Percentiles rank a stretch among this genome's conserved stretches.
phyloP scores from a whole-genome alignment of 495 filamentous ascomycete species.

The Tricharina praecox region DNA sequence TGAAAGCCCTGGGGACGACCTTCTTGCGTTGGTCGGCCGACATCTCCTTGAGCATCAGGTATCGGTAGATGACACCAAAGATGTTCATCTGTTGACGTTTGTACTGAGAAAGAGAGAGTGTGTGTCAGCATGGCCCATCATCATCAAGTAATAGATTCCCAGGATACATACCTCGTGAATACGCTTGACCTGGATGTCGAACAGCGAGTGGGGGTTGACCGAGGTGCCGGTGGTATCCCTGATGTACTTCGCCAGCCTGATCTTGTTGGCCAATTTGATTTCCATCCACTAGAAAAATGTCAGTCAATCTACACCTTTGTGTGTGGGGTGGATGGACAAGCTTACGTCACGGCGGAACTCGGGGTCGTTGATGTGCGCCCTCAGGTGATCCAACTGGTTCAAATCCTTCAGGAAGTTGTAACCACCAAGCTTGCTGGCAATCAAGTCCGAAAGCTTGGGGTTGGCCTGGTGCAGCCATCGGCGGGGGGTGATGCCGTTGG shows the following conservation, averaged over 20 bases:
- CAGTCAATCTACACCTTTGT: slow-evolving; percentile 27
- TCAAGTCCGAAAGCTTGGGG: slow-evolving; percentile 76
- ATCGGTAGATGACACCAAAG: slow-evolving; percentile 91
- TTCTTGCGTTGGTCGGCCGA: slow-evolving; percentile 73
- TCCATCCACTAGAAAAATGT: slow-evolving; percentile 24
- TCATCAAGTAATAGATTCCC: too few relatives aligned
- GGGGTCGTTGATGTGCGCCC: slow-evolving; percentile 63
- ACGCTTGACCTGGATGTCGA: slow-evolving; percentile 95
- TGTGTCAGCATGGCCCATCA: too few relatives aligned
- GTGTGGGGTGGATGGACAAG: slow-evolving; percentile 38
- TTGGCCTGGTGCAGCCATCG: slow-evolving; percentile 97
- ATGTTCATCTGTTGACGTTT: slow-evolving; percentile 99
- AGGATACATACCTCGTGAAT: slow-evolving; percentile 55
- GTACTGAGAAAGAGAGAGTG: slow-evolving; percentile 44
- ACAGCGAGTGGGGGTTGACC: slow-evolving; percentile 75
- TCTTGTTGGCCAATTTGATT: slow-evolving; percentile 41
- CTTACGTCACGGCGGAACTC: slow-evolving; percentile 73
- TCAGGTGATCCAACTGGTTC: slow-evolving; percentile 66
- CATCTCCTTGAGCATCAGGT: slow-evolving; percentile 75
- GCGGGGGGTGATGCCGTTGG: slow-evolving; percentile 89
- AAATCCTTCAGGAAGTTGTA: slow-evolving; percentile 75
- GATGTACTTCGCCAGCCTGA: slow-evolving; percentile 77
- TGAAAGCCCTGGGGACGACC: slow-evolving; percentile 75
- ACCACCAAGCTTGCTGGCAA: slow-evolving; percentile 72
- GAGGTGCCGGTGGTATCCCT: slow-evolving; percentile 57